Conservation (phyloP, 2,329 filamentous ascomycete genomes). For the Cladophialophora immunda region DNA sequence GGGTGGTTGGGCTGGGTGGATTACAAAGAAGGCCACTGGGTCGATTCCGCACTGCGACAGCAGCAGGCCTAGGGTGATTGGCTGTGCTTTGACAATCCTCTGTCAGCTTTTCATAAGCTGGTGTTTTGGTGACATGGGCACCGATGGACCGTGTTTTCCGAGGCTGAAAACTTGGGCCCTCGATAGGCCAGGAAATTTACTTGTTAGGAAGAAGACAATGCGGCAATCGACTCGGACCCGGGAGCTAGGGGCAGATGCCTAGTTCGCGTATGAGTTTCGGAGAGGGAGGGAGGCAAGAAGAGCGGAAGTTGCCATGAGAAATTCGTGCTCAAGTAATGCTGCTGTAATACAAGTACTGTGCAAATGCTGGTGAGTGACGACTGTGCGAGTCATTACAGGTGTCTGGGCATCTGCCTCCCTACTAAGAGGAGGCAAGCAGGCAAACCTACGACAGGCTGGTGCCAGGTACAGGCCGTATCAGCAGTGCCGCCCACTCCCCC, state of each 20-base stretch:
- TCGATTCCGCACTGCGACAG: conserved; percentile 29
- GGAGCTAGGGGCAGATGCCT: not conserved
- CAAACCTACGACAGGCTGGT: not conserved
- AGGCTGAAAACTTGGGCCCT: conserved; percentile 2
- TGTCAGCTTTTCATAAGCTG: conserved; percentile 38
- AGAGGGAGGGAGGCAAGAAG: too few species aligned
- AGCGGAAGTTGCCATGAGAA: not conserved
- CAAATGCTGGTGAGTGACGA: too few species aligned
- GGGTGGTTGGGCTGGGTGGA: conserved; percentile 3
- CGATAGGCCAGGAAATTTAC: not conserved
- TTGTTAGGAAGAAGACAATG: not conserved
- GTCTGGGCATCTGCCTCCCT: too few species aligned
- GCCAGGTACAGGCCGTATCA: too few species aligned
- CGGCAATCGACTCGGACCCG: not conserved
- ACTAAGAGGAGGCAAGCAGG: too few species aligned
- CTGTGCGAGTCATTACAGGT: too few species aligned
- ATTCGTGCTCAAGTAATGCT: conserved; percentile 4
- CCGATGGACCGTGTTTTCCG: not conserved
- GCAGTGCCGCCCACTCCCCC: not conserved
- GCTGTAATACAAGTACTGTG: not conserved
- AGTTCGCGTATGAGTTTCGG: too few species aligned
- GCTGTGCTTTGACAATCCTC: conserved; percentile 27
- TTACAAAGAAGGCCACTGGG: conserved; percentile 27
- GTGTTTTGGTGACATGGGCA: not conserved
- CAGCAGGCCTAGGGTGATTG: conserved; percentile 20